Base-by-base conservation (phyloP, 441 rosid genomes). In the Aquilaria agallochum region DNA sequence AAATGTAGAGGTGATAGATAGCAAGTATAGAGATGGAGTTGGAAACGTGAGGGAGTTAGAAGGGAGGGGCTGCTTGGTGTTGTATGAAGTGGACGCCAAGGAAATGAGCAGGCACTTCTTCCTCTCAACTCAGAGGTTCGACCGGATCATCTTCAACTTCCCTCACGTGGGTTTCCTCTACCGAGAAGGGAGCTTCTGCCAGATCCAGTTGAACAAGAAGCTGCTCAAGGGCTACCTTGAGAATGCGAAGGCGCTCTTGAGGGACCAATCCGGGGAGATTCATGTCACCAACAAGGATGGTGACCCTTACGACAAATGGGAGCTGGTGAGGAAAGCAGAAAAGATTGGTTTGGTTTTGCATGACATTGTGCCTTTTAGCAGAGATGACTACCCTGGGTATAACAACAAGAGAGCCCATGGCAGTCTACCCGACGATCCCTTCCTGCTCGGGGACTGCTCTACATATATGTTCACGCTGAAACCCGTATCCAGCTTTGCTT, bases 111-210 rank as follows among this genome's bases (percentile, higher is more conserved):
- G 68, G 36, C 69, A 70, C 51, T 70, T 64, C 59, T 73, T 70
- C 61, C 68, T 77, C 46, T 64, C 63, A 50, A 67, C 73, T 10
- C 75, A 70, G 48, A 60, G 65, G 46, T 77, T 77, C 56, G 81
- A 73, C 58, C 64, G 78, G 33, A 71, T 77, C 31, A 57, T 73
- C 64, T 77, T 46, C 64, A 73, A 73, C 72, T 77, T 77, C 31
- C 81, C 81, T 58, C 76, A 73, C 65, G 73, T 73, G 55, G 81
- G 77, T 64, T 77, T 77, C 59, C 64, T 56, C 59, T 76, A 36
- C 60, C 76, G 45, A 11, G 74, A 72, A 64, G 55, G 6, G 48
- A 76, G 80, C 64, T 63, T 68, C 61, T 69, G 69, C 59, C 76
- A 76, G 49, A 72, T 76, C 69, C 74, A 72, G 76, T 59, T 72